These are phyloP conservation scores for Melastoma malabathricum DNA, from an alignment of 345 rosid genomes.

Conservation along the genomic window DNA sequence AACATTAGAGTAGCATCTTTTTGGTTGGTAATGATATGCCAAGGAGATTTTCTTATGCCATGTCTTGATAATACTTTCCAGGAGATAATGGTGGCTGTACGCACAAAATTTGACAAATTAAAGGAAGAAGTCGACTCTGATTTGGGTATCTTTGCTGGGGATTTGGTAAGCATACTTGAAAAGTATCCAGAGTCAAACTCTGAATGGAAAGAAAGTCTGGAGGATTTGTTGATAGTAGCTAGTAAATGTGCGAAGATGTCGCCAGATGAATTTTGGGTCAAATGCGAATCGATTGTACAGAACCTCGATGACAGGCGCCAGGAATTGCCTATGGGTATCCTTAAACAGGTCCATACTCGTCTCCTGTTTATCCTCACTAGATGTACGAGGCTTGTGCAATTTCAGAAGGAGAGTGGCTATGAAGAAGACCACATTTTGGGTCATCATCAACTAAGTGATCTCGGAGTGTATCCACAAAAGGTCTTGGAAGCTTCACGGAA, in stretches of 20 bases:
- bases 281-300: conserved; percentile 87
- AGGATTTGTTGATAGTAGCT: conserved; percentile 77
- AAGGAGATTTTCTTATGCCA: too few relatives aligned
- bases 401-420: conserved; percentile 83
- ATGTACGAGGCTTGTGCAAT: conserved; percentile 92
- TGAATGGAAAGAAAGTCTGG: conserved; percentile 61
- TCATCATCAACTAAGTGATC: conserved; percentile 77
- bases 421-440: conserved; percentile 67
- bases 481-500: conserved; percentile 44
- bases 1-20: too few relatives aligned
- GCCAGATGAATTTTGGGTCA: conserved; percentile 68
- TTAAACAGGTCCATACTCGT: conserved; percentile 84
- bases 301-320: conserved; percentile 80
- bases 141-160: conserved; percentile 81
- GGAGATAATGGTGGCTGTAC: conserved; percentile 79
- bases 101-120: conserved; percentile 66
- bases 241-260: conserved; percentile 72
- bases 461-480: conserved; percentile 82
- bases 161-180: conserved; percentile 70
- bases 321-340: conserved; percentile 76
- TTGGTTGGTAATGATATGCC: too few relatives aligned
- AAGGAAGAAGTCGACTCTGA: conserved; percentile 93
- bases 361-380: conserved; percentile 88
- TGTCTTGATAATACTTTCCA: conserved; percentile 12
- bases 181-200: conserved; percentile 45